Evolutionary conservation across 257 asterid genomes (phyloP), one percentile per base, ranked within the genome.

Genomic region (Solanum clarkiae): DNA sequence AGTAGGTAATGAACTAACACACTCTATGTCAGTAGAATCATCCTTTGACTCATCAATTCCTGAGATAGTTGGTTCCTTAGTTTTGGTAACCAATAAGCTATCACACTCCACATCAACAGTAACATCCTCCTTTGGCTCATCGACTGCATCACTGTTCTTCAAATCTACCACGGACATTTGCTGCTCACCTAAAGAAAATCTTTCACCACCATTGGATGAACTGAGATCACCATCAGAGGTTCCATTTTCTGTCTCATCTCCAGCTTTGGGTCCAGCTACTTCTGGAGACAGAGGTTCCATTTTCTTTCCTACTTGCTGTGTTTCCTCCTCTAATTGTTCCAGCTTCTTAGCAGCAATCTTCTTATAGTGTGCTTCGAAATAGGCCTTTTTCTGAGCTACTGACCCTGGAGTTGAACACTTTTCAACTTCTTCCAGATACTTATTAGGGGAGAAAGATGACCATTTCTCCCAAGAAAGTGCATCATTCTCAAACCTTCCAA

Each of bases 391-490:
- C 85, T 95, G 97, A 10, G 97, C 98, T 65, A 96, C 99, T 55
- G 98, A 93, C 86, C 99, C 98, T 10, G 98, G 98, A 6, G 97
- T 93, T 0, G 98, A 93, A 84, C 94, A 90, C 89, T 81, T 95
- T 63, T 93, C 99, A 32, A 94, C 98, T 91, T 96, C 99, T 90
- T 96, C 99, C 89, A 96, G 88, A 82, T 96, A 95, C 89, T 96
- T 96, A 57, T 94, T 96, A 54, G 95, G 97, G 17, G 98, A 95
- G 85, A 96, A 96, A 40, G 98, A 90, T 18, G 99, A 96, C 97
- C 97, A 96, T 85, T 94, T 96, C 89, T 95, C 99, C 99, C 98
- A 96, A 55, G 98, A 90, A 84, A 96, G 97, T 71, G 91, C 92
- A 90, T 94, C 97, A 42, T 91, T 91, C 88, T 93, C 97, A 80